Base-by-base conservation (phyloP, 2,329 filamentous ascomycete genomes). In the Talaromyces sp. region DNA sequence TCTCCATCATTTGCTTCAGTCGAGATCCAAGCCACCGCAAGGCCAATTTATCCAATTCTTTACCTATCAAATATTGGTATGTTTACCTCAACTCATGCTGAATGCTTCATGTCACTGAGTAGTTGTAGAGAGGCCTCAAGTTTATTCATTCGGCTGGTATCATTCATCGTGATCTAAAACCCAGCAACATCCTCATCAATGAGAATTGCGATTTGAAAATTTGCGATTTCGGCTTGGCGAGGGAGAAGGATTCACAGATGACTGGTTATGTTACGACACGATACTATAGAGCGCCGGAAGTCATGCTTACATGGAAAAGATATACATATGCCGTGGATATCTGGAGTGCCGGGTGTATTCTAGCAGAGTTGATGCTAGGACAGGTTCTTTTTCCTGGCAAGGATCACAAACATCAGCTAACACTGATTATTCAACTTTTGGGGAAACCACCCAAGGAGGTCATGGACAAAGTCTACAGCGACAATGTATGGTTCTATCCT, bases 11-110 rank as follows among this genome's bases (percentile, higher is more conserved):
- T 27, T 27, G 9, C 24, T 94, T 60, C 85, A 99, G 54, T 84
- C 99, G 62, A 97, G 93, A 47, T 96, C 93, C 32, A 83, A 93
- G 72, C 94, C 92, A 30, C 85, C 99, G 46, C 94, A 97, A 82
- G 96, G 96, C 78, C 94, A 97, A 75, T 99, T 99, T 75, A 97
- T 97, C 67, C 94, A 99, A 79, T 99, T 97, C 78, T 99, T 99
- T 74, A 83, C 97, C 54, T 99, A 99, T 76, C 94, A 99, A 77
- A 97, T 99, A 68, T 85, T 97, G 82, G 93, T 97, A 79, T 66
- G 86, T 27, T 20, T 3, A 10, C 27, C 16, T 8, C 29, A 47
- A 47, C 33, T n/a, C 20, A 17, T 7, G 13, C 8, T 14, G 17
- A 27, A 47, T 16, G 6, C 48, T 43, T 16, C 42, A 52, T 40